Evolutionary conservation across 139 green algal genomes (phyloP).

Genomic region (Spirogloea muscicola): DNA sequence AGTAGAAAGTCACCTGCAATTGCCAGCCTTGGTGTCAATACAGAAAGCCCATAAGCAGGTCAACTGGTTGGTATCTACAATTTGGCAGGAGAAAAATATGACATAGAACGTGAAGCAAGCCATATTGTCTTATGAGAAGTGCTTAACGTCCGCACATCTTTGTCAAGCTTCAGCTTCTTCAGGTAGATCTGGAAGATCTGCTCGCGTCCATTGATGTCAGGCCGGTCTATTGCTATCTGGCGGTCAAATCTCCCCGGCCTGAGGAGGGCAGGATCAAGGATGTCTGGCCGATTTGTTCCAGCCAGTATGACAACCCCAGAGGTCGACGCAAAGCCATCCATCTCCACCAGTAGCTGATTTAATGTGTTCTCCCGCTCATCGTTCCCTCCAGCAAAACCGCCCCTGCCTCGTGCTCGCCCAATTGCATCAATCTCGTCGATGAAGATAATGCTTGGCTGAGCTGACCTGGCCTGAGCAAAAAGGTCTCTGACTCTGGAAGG

Average conservation of each 20-base stretch:
- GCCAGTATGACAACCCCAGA: conserved; percentile 90
- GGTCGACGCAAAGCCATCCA: conserved; percentile 93
- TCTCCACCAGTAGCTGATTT: conserved; percentile 84
- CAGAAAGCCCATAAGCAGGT: too few species aligned
- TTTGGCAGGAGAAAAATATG: too few species aligned
- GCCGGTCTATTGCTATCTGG: conserved; percentile 85
- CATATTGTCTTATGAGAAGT: too few species aligned
- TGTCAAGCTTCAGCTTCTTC: conserved; percentile 28
- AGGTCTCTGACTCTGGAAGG: conserved; percentile 89
- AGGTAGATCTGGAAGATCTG: conserved; percentile 76
- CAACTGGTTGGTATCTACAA: neutral
- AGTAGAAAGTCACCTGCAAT: neutral
- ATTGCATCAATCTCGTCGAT: conserved; percentile 96
- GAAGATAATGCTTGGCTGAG: conserved; percentile 83
- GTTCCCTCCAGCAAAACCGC: conserved; percentile 69
- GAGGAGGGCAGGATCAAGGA: conserved; percentile 80
- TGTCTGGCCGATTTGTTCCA: conserved; percentile 75
- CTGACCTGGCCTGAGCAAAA: conserved; percentile 66
- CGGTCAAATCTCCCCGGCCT: conserved; percentile 88
- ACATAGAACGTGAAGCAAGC: too few species aligned
- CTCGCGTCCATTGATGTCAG: conserved; percentile 90
- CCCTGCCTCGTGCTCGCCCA: conserved; percentile 42
- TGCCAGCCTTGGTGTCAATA: too few species aligned
- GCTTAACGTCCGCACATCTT: too few species aligned
- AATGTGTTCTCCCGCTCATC: conserved; percentile 90